Conservation (phyloP, 108 stramenopile genomes). For the Cyclotella atomus region DNA sequence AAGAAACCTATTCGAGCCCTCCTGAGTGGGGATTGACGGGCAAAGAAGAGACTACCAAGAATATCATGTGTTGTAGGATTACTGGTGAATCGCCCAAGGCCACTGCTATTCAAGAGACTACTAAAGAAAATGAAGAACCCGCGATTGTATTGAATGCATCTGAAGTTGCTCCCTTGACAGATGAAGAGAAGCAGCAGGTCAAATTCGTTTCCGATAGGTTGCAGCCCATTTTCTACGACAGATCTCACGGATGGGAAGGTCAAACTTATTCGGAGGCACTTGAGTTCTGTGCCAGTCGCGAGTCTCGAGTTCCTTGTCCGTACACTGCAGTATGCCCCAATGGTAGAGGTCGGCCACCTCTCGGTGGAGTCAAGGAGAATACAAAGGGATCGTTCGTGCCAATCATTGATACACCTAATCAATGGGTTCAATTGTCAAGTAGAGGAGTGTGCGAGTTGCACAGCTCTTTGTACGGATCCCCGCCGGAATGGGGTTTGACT, state of each 20-base stretch:
- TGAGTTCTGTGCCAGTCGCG: constrained; percentile 19
- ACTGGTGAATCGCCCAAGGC: neutral
- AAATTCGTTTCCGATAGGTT: neutral
- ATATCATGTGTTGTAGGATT: constrained; percentile 16
- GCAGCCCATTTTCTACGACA: constrained; percentile 17
- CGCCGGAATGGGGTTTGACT: constrained; percentile 30
- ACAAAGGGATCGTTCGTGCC: constrained; percentile 8
- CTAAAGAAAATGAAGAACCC: neutral
- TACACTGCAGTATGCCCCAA: constrained; percentile 19
- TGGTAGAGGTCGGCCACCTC: constrained; percentile 13
- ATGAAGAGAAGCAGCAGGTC: constrained; percentile 9
- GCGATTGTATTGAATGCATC: neutral
- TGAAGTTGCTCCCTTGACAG: neutral
- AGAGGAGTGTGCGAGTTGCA: constrained; percentile 9
- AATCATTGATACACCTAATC: constrained; percentile 16
- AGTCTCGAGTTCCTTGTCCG: constrained; percentile 25
- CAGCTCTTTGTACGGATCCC: neutral
- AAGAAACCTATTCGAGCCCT: neutral
- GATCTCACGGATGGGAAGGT: constrained; percentile 33
- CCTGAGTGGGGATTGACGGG: constrained; percentile 10
- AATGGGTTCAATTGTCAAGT: constrained; percentile 22
- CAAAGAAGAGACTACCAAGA: constrained; percentile 5
- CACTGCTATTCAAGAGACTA: neutral
- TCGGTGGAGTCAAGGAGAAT: constrained; percentile 8
- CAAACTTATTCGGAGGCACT: constrained; percentile 20